These are phyloP conservation scores for Lipomyces lipofer DNA, from an alignment of 805 yeast species.

Conservation along the genomic window DNA sequence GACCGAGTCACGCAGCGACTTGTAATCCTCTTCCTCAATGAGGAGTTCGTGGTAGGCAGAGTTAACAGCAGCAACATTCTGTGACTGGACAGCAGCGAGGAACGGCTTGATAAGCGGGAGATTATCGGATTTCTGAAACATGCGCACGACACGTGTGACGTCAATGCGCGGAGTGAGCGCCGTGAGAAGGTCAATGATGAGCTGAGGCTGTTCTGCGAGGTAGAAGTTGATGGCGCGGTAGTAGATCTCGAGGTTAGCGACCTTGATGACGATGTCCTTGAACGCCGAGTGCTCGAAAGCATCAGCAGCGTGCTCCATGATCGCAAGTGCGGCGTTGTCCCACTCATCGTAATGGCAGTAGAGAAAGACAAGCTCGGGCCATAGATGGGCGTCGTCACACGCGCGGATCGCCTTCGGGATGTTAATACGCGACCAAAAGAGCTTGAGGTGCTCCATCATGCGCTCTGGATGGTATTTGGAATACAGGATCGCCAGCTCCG, in stretches of 20 bases:
- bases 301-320: constrained; percentile 91
- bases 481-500: constrained; percentile 89
- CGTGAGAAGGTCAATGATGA: constrained; percentile 80
- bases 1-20: constrained; percentile 80
- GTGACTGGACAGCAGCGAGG: constrained; percentile 83
- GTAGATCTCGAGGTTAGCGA: constrained; percentile 92
- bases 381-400: constrained; percentile 87
- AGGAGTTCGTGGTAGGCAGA: constrained; percentile 92
- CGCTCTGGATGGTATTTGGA: constrained; percentile 86
- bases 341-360: constrained; percentile 98
- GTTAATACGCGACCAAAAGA: constrained; percentile 97
- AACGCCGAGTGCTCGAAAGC: constrained; percentile 92
- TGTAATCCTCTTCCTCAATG: constrained; percentile 95
- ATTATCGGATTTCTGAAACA: constrained; percentile 93
- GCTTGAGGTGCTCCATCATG: constrained; percentile 93
- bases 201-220: constrained; percentile 86
- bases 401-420: constrained; percentile 96
- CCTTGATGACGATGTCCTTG: constrained; percentile 93
- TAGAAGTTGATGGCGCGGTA: constrained; percentile 97
- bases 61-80: constrained; percentile 88
- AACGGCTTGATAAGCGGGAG: constrained; percentile 95
- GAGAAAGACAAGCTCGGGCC: constrained; percentile 94
- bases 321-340: constrained; percentile 96
- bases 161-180: constrained; percentile 88
- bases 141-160: constrained; percentile 83